These are phyloP conservation scores for Angophora floribunda DNA, from an alignment of 345 rosid genomes.

Conservation along the genomic window DNA sequence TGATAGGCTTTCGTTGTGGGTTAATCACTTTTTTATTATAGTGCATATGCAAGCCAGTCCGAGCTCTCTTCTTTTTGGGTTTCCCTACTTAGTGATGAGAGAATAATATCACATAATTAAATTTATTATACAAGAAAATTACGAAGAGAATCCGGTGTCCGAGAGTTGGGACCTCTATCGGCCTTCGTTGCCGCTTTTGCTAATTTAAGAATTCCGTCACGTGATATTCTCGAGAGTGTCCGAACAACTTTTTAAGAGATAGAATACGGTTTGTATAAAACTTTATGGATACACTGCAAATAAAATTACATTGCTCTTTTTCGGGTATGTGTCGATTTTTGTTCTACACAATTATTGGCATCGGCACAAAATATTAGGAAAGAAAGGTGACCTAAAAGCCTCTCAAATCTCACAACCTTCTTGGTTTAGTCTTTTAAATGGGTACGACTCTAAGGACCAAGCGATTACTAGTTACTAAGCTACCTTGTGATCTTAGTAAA, in stretches of 20 bases:
- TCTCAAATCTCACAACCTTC: not conserved
- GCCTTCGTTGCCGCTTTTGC: not conserved
- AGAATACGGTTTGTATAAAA: not conserved
- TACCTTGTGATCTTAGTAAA: not conserved
- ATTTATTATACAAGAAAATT: not conserved
- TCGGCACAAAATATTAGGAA: not conserved
- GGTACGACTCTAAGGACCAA: not conserved
- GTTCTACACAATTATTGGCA: not conserved
- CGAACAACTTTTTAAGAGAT: not conserved
- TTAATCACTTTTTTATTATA: not conserved
- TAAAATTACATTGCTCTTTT: not conserved
- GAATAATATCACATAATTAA: not conserved
- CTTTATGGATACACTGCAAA: not conserved
- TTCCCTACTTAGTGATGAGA: not conserved
- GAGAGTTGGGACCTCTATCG: not conserved
- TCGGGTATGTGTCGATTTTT: not conserved
- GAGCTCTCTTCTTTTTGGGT: not conserved
- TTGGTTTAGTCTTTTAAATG: not conserved
- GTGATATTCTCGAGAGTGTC: not conserved
- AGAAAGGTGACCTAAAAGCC: not conserved
- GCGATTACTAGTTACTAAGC: not conserved
- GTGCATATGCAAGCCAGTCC: not conserved
- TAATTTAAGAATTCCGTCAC: not conserved
- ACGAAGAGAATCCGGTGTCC: not conserved
- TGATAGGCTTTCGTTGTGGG: not conserved